Evolutionary conservation across 805 yeast species (phyloP).

Genomic region (Schizosaccharomyces octosporus): DNA sequence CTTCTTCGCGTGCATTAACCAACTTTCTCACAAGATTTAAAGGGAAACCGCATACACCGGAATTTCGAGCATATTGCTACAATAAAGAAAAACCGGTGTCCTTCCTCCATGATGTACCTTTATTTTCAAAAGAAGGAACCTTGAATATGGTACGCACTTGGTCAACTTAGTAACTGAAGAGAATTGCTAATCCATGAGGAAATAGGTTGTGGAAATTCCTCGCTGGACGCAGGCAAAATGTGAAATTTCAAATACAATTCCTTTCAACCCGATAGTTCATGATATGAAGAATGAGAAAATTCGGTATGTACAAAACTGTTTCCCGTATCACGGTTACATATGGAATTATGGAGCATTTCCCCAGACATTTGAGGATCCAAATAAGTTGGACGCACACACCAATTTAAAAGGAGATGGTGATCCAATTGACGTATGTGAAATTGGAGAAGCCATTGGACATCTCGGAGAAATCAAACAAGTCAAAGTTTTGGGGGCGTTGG

Average conservation of each 20-base stretch:
- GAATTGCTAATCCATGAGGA: background rate
- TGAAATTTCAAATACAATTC: slow-evolving; percentile 52
- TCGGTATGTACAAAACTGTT: slow-evolving; percentile 63
- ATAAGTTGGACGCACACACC: slow-evolving; percentile 21
- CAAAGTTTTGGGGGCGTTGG: slow-evolving; percentile 82
- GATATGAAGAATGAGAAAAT: slow-evolving; percentile 93
- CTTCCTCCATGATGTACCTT: slow-evolving; percentile 82
- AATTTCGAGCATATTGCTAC: slow-evolving; percentile 74
- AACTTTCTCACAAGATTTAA: slow-evolving; percentile 21
- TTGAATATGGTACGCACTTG: background rate
- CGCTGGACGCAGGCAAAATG: slow-evolving; percentile 96
- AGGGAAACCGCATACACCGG: slow-evolving; percentile 88
- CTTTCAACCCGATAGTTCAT: slow-evolving; percentile 82
- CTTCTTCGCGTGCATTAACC: no score
- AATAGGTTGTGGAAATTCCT: background rate
- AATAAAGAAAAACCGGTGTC: slow-evolving; percentile 84
- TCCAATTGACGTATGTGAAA: slow-evolving; percentile 84
- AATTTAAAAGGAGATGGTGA: slow-evolving; percentile 68
- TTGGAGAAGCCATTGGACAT: slow-evolving; percentile 34
- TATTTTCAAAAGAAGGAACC: slow-evolving; percentile 79
- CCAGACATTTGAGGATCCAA: slow-evolving; percentile 97
- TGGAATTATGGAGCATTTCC: slow-evolving; percentile 98
- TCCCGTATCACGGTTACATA: slow-evolving; percentile 96
- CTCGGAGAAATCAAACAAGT: slow-evolving; percentile 65
- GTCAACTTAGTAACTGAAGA: background rate